These are phyloP conservation scores for Sungouiozyma ichnusensis DNA, from an alignment of 805 yeast species.

Conservation along the genomic window DNA sequence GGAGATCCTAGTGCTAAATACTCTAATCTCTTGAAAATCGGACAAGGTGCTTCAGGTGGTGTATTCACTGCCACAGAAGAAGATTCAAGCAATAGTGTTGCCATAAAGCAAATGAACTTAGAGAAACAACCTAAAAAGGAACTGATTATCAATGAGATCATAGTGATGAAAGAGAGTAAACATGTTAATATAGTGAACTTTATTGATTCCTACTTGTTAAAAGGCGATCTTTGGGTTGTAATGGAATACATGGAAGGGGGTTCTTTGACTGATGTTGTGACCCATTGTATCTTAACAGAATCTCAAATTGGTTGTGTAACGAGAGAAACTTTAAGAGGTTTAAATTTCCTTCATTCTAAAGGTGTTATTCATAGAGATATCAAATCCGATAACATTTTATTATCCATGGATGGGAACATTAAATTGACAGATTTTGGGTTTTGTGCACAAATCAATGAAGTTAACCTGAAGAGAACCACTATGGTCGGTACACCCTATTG, in stretches of 20 bases:
- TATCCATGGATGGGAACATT: conserved; percentile 77
- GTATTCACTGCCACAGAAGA: conserved; percentile 79
- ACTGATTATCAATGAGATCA: conserved; percentile 83
- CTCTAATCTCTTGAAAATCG: conserved; percentile 67
- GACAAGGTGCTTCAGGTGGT: conserved; percentile 98
- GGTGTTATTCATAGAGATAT: conserved; percentile 95
- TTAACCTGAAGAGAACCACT: conserved; percentile 81
- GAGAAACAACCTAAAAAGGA: conserved; percentile 95
- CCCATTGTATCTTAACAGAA: conserved; percentile 80
- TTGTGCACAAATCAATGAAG: conserved; percentile 86
- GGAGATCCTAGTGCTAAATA: conserved; percentile 75
- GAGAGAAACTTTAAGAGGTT: conserved; percentile 78
- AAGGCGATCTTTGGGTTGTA: conserved; percentile 86
- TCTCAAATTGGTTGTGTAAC: conserved; percentile 94
- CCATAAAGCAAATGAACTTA: conserved; percentile 92
- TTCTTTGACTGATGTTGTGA: conserved; percentile 87
- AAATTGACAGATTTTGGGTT: conserved; percentile 94
- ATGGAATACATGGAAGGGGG: conserved; percentile 99
- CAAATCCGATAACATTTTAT: conserved; percentile 83
- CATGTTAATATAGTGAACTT: conserved; percentile 92
- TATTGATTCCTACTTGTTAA: conserved; percentile 69
- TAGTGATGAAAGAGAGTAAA: conserved; percentile 87
- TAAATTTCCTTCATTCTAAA: conserved; percentile 77
- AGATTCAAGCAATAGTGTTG: conserved; percentile 53
- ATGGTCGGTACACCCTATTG: conserved; percentile 99